Conservation (phyloP, 1,284 basidiomycete genomes). For the Papiliotrema terrestris region DNA sequence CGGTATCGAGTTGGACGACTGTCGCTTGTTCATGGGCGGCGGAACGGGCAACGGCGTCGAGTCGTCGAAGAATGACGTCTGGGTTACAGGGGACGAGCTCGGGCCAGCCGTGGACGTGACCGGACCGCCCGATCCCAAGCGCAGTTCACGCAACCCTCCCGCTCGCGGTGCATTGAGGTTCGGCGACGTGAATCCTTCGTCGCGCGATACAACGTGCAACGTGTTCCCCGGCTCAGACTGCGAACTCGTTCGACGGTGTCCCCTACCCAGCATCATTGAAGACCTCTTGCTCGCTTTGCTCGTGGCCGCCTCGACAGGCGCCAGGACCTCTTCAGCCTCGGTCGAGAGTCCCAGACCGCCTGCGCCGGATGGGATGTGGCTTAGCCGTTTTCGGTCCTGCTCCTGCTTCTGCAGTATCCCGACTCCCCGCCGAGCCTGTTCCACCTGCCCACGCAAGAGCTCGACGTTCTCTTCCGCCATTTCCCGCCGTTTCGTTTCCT, state of each 20-base stretch:
- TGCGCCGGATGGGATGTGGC: conserved; percentile 14
- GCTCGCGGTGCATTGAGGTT: conserved; percentile 9
- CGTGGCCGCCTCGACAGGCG: neutral
- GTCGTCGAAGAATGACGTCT: conserved; percentile 6
- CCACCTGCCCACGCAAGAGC: conserved; percentile 78
- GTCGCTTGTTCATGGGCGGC: neutral
- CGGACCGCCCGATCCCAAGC: conserved; percentile 21
- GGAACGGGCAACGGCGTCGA: neutral
- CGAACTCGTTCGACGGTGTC: conserved; percentile 6
- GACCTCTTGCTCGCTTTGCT: conserved; percentile 9
- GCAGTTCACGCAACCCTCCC: conserved; percentile 37
- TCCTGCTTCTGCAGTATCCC: conserved; percentile 76
- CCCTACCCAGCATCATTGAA: conserved; percentile 7
- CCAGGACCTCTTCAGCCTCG: conserved; percentile 1
- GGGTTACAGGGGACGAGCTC: neutral
- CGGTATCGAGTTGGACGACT: neutral
- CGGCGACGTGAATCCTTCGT: conserved; percentile 1
- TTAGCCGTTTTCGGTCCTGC: conserved; percentile 63
- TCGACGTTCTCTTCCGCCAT: conserved; percentile 78
- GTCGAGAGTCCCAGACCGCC: conserved; percentile 6
- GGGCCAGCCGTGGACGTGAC: neutral
- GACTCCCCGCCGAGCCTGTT: conserved; percentile 80
- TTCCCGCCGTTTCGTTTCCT: conserved; percentile 59
- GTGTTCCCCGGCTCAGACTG: conserved; percentile 9
- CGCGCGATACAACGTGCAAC: neutral